phyloP scores from a whole-genome alignment of 345 rosid genomes.

The Euphorbia peplus region DNA sequence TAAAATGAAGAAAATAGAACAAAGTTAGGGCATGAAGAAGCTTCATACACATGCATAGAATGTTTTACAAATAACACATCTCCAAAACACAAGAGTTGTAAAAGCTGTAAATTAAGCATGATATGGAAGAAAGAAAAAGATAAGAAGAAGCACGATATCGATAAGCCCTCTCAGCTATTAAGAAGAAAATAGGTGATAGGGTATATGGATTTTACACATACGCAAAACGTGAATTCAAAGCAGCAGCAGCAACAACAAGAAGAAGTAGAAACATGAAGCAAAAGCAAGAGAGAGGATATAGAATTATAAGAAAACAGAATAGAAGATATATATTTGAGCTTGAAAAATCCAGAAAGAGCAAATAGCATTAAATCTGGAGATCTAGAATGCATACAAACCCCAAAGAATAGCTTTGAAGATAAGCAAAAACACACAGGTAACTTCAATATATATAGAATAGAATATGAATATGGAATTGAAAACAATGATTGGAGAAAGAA shows the following conservation, averaged over 20 bases:
- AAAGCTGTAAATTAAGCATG: neutral
- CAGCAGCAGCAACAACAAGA: too few species aligned
- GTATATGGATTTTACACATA: too few species aligned
- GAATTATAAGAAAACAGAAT: constrained; percentile 4
- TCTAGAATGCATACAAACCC: neutral
- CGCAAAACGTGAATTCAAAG: too few species aligned
- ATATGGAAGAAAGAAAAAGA: neutral
- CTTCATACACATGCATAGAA: neutral
- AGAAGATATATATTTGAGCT: neutral
- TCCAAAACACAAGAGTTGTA: neutral
- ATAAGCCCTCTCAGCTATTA: too few species aligned
- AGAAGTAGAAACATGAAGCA: neutral
- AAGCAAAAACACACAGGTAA: neutral
- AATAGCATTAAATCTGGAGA: neutral
- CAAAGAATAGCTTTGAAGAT: neutral
- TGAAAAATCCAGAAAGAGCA: neutral
- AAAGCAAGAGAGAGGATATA: neutral
- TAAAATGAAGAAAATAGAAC: neutral
- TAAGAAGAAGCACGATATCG: neutral
- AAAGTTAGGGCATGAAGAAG: neutral
- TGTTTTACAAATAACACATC: neutral
- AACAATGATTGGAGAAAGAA: too few species aligned
- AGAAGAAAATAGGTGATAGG: too few species aligned
- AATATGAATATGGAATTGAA: too few species aligned
- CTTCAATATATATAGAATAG: too few species aligned